Base-by-base conservation (phyloP, 2,329 filamentous ascomycete genomes). In the Clarireedia hainanense region DNA sequence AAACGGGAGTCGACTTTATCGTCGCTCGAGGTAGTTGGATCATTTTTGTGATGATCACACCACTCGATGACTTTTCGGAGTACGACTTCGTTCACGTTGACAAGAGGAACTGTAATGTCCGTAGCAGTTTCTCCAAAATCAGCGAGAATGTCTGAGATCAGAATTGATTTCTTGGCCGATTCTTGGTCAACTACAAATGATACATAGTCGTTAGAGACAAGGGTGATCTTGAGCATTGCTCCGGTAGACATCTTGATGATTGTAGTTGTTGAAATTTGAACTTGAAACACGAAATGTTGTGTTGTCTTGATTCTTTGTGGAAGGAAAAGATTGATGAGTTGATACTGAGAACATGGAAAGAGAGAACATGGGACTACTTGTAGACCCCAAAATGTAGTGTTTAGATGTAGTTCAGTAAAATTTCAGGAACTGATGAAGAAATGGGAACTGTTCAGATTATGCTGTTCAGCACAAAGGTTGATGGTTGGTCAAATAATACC, bases 111-210 rank as follows among this genome's bases (percentile, higher is more conserved):
- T 52, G 76, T 69, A 50, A 69, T 74, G 36, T 80, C 72, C 23
- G 70, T 69, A 64, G 80, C 72, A 64, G 70, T 55, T 65, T 86
- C 85, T 63, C 90, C 91, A 48, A 97, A 76, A 76, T 99, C 94
- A 69, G 96, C 91, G 46, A 99, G 81, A 86, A 99, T 86, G 79
- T 97, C 95, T 84, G 96, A 96, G 79, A 99, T 95, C 52, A 99
- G 80, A 67, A 96, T 83, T 3, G 90, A 96, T 63, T 92, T 89
- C 77, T 96, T 90, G 43, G 89, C 90, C 59, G 97, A 88, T 39
- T 82, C 78, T 62, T 89, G 89, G 62, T 95, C 76, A 61, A 81
- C 75, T 12, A 66, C 61, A 58, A 80, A 72, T 34, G 73, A 69
- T 46, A 73, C 73, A 52, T 71, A 70, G 69, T 80, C 78, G 49